Evolutionary conservation across 352 stramenopile genomes (phyloP), one percentile per base, ranked within the genome.

Genomic region (Plasmopara muralis): DNA sequence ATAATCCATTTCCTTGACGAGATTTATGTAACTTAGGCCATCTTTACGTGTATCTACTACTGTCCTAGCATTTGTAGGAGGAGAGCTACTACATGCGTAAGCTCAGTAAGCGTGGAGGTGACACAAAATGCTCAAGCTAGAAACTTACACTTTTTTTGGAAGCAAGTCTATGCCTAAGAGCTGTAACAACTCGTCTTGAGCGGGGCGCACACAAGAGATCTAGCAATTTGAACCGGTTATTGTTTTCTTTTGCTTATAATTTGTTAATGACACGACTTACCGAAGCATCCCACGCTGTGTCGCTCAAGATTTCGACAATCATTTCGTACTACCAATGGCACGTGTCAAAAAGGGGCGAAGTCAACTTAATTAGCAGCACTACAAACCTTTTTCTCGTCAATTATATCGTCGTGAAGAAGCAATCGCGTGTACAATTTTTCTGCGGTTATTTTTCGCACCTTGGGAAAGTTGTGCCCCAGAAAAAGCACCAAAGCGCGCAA

Each of bases 401-500:
- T 42, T 33, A 90, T 55, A 34, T 88, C 79, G 51, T 90, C 80
- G 50, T 90, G 67, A 34, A 93, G 62, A 15, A 93, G 56, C 43
- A 93, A 51, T 18, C 80, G 70, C 8, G 85, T 89, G 70, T 94
- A 94, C 14, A 95, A 66, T 25, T 77, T 77, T 59, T 94, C 82
- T 2, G 85, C 85, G 12, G 80, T 85, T 14, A 86, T 34, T 52
- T 93, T 93, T 31, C 87, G 79, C 15, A 96, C 74, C 47, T 82
- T 88, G 0, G 87, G 87, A 50, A 93, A 96, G 6, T 82, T 79
- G 62, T 96, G 87, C 2, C 63, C 82, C 0, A 95, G 56, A 45
- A 93, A 89, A 43, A 93, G 37, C 18, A 91, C 48, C 9, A 94
- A 57, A 13, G 82, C 82, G 28, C 77, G 74, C n/a, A 94, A 57